Evolutionary conservation across 345 rosid species (phyloP).

Genomic region (Eucalyptus fibrosa): DNA sequence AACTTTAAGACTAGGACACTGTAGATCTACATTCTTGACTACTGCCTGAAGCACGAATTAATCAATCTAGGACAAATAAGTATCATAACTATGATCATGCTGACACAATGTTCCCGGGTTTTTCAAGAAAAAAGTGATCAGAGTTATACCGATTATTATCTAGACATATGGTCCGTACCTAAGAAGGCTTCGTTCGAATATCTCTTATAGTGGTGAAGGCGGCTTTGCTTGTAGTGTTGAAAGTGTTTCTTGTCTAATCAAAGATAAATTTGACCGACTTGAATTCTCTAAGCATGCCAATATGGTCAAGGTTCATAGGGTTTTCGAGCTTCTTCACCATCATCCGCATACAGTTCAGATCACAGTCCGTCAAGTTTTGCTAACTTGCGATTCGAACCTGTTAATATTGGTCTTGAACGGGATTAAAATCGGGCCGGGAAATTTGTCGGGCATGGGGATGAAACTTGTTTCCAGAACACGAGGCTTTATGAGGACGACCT

Average conservation of each 20-base stretch:
- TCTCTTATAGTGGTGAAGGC: not conserved
- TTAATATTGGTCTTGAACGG: not conserved
- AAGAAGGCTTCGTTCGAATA: not conserved
- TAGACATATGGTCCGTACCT: not conserved
- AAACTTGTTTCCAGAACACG: not conserved
- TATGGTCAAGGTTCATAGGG: not conserved
- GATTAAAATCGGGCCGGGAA: not conserved
- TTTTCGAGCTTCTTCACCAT: not conserved
- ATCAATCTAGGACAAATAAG: not conserved
- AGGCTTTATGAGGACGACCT: not conserved
- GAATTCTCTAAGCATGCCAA: not conserved
- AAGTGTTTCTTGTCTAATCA: not conserved
- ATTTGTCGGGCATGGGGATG: not conserved
- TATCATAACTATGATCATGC: not conserved
- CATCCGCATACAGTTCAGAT: not conserved
- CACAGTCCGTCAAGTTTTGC: not conserved
- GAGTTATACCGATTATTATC: not conserved
- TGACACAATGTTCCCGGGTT: not conserved
- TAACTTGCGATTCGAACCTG: not conserved
- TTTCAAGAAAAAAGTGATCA: not conserved
- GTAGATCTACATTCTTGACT: not conserved
- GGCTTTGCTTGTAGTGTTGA: not conserved
- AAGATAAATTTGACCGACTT: not conserved
- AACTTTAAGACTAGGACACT: not conserved
- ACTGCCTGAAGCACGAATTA: not conserved